Evolutionary conservation across 345 rosid genomes (phyloP).

Genomic region (Sonneratia alba): DNA sequence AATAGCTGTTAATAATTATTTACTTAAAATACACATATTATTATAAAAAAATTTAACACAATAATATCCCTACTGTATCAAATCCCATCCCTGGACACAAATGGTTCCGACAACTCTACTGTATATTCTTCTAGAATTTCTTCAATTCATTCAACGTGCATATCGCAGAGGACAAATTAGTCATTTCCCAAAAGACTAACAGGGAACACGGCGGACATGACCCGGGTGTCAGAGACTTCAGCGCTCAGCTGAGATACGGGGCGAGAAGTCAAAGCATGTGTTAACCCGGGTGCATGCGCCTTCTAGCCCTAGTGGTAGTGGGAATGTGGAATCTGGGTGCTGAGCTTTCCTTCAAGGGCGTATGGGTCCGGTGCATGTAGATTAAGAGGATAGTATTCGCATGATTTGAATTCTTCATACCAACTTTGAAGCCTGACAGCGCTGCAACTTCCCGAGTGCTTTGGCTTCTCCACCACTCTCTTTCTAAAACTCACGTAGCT

Average conservation of each 20-base stretch:
- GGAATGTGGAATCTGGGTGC: neutral
- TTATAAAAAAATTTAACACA: too few relatives aligned
- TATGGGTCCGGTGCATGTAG: neutral
- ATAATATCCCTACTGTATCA: too few relatives aligned
- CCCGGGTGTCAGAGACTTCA: neutral
- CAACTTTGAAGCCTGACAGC: slow-evolving; percentile 29
- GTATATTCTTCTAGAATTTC: neutral
- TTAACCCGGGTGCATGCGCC: too few relatives aligned
- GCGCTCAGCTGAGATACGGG: neutral
- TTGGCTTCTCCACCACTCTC: neutral
- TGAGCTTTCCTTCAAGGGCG: neutral
- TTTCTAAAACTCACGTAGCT: neutral
- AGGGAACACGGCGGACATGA: neutral
- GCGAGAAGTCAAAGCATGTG: too few relatives aligned
- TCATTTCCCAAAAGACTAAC: slow-evolving; percentile 5
- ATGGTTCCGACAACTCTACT: too few relatives aligned
- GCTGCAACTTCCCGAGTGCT: slow-evolving; percentile 32
- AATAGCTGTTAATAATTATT: too few relatives aligned
- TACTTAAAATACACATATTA: too few relatives aligned
- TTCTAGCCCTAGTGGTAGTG: too few relatives aligned
- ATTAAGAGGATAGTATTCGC: neutral
- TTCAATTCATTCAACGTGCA: neutral
- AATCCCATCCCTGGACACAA: too few relatives aligned
- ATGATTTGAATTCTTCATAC: slow-evolving; percentile 4
- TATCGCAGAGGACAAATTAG: neutral